These are phyloP conservation scores for Tuber borchii DNA, from an alignment of 495 filamentous ascomycete species.

Conservation along the genomic window DNA sequence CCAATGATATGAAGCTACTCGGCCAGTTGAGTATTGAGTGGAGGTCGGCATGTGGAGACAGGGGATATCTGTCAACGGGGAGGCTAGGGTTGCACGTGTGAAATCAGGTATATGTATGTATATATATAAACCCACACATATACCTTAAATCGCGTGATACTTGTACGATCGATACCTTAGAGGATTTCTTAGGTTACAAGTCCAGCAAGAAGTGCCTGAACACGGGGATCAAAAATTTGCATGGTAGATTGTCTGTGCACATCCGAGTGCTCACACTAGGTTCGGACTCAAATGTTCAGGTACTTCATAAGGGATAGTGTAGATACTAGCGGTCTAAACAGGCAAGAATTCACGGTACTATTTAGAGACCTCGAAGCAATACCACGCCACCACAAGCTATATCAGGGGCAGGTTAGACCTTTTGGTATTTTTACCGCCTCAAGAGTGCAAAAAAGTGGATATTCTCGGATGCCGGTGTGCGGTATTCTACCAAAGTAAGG, in stretches of 20 bases:
- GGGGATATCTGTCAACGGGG: conserved; percentile 78
- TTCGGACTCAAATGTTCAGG: too few relatives aligned
- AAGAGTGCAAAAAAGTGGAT: not conserved
- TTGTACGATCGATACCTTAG: not conserved
- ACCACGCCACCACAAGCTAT: not conserved
- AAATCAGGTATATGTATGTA: conserved; percentile 15
- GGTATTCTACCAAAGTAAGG: not conserved
- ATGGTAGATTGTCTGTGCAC: too few relatives aligned
- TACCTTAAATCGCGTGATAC: not conserved
- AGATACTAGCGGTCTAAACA: not conserved
- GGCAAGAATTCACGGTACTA: not conserved
- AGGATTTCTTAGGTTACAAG: not conserved
- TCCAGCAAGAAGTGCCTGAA: too few relatives aligned
- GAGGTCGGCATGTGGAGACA: conserved; percentile 83
- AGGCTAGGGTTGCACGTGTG: conserved; percentile 55
- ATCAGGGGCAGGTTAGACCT: not conserved
- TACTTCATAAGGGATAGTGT: too few relatives aligned
- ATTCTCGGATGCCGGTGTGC: not conserved
- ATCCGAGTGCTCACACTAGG: too few relatives aligned
- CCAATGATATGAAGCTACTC: conserved; percentile 56
- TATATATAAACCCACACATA: not conserved
- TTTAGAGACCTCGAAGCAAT: not conserved
- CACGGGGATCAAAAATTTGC: too few relatives aligned
- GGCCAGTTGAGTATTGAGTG: conserved; percentile 82
- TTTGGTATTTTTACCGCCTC: not conserved